These are phyloP conservation scores for Vitis labrusca DNA, from an alignment of 164 flowering plant species.

Conservation along the genomic window DNA sequence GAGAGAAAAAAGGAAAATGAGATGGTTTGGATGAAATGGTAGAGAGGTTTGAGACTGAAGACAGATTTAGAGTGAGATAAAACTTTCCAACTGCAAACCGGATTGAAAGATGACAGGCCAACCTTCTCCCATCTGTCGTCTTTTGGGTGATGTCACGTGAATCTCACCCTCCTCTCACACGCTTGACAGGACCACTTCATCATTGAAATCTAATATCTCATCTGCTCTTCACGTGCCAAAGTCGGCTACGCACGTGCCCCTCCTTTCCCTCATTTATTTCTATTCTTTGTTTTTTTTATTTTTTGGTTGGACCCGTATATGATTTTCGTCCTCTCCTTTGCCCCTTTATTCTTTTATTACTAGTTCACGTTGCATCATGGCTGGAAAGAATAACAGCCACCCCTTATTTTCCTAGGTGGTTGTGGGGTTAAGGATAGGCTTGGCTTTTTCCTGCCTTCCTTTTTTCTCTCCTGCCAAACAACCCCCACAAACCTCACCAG, in stretches of 20 bases:
- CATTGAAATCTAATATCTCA: constrained; percentile 17
- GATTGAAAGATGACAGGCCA: constrained; percentile 49
- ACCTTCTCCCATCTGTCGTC: constrained; percentile 33
- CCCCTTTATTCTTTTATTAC: background rate
- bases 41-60: background rate
- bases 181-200: constrained; percentile 28
- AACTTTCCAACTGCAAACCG: constrained; percentile 43
- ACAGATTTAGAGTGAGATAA: constrained; percentile 10
- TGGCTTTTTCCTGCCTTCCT: no score
- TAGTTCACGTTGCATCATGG: background rate
- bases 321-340: background rate
- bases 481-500: no score
- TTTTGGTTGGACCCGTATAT: background rate
- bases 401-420: no score
- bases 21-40: no score
- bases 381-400: background rate
- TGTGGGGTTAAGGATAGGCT: no score
- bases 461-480: no score
- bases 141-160: constrained; percentile 60
- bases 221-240: constrained; percentile 42
- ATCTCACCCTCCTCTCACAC: constrained; percentile 47
- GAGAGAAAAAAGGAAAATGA: no score
- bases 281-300: background rate
- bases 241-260: constrained; percentile 32
- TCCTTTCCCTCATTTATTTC: background rate